Base-by-base conservation (phyloP, 2,329 filamentous ascomycete species). In the Aureobasidium uvarum region DNA sequence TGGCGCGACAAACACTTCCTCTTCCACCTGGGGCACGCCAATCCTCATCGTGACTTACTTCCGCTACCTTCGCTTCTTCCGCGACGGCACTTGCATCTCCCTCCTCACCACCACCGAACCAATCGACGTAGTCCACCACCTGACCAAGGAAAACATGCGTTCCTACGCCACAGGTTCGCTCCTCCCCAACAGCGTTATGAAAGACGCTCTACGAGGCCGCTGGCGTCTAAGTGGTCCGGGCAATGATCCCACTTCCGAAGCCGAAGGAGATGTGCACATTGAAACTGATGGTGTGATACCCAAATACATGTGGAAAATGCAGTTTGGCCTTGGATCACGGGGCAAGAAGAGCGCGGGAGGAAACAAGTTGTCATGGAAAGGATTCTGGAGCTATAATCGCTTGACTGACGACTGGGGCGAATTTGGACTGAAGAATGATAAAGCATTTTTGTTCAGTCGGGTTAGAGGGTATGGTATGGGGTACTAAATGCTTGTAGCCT, bases 21-120 rank as follows among this genome's bases (percentile, higher is more conserved):
- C 87, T 64, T 79, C 89, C 20, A 89, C 90, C 1, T 96, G 93
- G 91, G 82, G 81, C 72, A 89, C 85, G 28, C 93, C 93, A 10
- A 89, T 98, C 41, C 92, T 96, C 75, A 96, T 98, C 66, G 92
- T 99, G 56, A 99, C 95, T 0, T 99, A 98, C 79, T 99, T 96
- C 79, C 91, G 95, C 66, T 99, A 98, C 78, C 85, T 99, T 3
- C 90, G 95, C 62, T 95, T 99, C 80, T 95, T 95, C 79, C 90
- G 92, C 28, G 91, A 98, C 76, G 95, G 95, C 33, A 89, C 89
- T 1, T 86, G 85, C 69, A 87, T 98, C 66, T 91, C 88, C 63
- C 83, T 99, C 1, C 83, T 96, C 41, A 91, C 90, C 0, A 96
- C 91, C 0, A 79, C 85, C 5, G 91, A 96, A 74, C 95, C 95